Evolutionary conservation across 2,329 filamentous ascomycete genomes (phyloP).

Genomic region (Pyrenophora teres): DNA sequence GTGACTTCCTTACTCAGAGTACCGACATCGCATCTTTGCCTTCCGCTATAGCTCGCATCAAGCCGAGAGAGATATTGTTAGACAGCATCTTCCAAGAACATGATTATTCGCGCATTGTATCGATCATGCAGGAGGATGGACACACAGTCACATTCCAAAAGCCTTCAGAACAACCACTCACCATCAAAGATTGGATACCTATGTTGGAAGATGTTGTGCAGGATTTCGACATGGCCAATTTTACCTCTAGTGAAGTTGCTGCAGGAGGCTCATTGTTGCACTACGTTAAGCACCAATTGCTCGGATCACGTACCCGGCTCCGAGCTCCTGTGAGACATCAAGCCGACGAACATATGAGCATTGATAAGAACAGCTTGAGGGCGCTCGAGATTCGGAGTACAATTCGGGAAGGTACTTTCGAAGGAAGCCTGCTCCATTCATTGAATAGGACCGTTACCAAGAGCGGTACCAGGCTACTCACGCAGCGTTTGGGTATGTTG

Average conservation of each 20-base stretch:
- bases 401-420: constrained; percentile 75
- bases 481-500: constrained; percentile 75
- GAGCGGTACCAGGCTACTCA: constrained; percentile 82
- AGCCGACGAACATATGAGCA: constrained; percentile 77
- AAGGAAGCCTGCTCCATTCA: constrained; percentile 88
- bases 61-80: constrained; percentile 82
- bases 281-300: constrained; percentile 80
- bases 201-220: constrained; percentile 78
- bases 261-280: constrained; percentile 82
- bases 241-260: constrained; percentile 70
- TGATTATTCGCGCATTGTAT: constrained; percentile 64
- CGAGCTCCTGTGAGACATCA: constrained; percentile 80
- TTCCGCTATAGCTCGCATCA: constrained; percentile 81
- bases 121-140: constrained; percentile 74
- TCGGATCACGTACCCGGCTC: constrained; percentile 77
- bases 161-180: constrained; percentile 50
- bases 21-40: constrained; percentile 72
- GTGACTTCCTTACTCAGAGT: constrained; percentile 86
- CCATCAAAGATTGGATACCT: constrained; percentile 68
- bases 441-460: constrained; percentile 88
- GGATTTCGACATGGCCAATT: constrained; percentile 56
- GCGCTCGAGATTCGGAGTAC: constrained; percentile 89
- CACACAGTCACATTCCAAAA: constrained; percentile 75
- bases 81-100: constrained; percentile 61
- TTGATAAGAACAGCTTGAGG: constrained; percentile 89